These are phyloP conservation scores for Pythium monospermum DNA, from an alignment of 352 stramenopile genomes.

Conservation along the genomic window DNA sequence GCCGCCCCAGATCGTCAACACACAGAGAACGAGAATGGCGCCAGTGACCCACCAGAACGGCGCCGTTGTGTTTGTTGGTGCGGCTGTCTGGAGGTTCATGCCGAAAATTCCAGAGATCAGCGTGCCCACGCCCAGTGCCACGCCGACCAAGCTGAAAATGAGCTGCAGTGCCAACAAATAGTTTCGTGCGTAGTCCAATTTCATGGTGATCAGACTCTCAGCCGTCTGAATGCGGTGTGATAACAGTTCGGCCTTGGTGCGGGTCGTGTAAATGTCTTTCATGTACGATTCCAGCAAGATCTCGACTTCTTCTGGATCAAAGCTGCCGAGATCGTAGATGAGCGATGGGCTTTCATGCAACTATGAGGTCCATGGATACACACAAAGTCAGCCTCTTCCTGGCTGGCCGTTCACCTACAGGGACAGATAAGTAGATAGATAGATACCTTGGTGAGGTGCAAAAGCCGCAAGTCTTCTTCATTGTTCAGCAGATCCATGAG, in stretches of 20 bases:
- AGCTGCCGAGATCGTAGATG: conserved; percentile 27
- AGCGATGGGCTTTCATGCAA: conserved; percentile 22
- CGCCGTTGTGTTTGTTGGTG: conserved; percentile 16
- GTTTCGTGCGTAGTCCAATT: conserved; percentile 45
- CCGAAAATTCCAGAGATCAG: conserved; percentile 38
- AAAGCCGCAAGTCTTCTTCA: conserved; percentile 28
- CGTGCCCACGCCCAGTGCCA: conserved; percentile 31
- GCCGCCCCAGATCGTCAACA: conserved; percentile 22
- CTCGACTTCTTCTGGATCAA: conserved; percentile 34
- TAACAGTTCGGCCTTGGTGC: conserved; percentile 28
- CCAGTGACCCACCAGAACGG: conserved; percentile 33
- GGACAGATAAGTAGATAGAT: no score
- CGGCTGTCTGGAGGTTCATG: conserved; percentile 38
- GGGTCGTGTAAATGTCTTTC: conserved; percentile 34
- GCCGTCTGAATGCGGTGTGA: conserved; percentile 30
- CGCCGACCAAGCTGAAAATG: conserved; percentile 34
- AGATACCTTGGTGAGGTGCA: conserved; percentile 31
- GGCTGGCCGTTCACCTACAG: no score
- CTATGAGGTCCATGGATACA: conserved; percentile 14
- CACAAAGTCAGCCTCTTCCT: no score
- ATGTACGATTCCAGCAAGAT: conserved; percentile 32
- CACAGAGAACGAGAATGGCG: conserved; percentile 18
- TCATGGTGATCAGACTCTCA: conserved; percentile 40
- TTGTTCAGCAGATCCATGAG: conserved; percentile 32
- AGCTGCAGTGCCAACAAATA: conserved; percentile 43